Base-by-base conservation (phyloP, 176 grass and related monocot genomes). In the Aegilops bicornis region DNA sequence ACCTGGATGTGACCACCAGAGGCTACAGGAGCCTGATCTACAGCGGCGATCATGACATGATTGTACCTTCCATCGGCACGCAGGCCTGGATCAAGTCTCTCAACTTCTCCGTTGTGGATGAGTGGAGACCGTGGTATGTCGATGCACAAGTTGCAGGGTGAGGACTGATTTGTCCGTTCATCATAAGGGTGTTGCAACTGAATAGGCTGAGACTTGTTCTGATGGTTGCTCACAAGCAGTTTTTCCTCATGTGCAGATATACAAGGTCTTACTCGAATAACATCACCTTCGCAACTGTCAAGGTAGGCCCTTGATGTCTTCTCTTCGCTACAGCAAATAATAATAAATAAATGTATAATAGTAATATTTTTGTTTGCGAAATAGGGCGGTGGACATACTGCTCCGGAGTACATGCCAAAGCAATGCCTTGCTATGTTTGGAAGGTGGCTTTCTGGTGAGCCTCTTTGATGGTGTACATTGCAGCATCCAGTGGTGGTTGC, bases 41-140 rank as follows among this genome's bases (percentile, higher is more conserved):
- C 86, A 94, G 88, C 42, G 95, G 95, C 43, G 95, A 97, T 69
- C 92, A 94, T 68, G 95, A 94, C 80, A 25, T 92, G 29, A 1
- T 14, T 11, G 1, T 92, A 39, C 79, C 90, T 79, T 90, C 71
- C 50, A 43, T 92, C 45, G 88, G 95, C 30, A 94, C 88, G 5
- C 79, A 90, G 83, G 72, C 52, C 8, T 94, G 90, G 95, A 97
- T 97, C 30, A 83, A 42, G 35, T 94, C 82, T 64, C 87, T 93
- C 4, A 86, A 88, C 65, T 88, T 89, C 32, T 88, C 85, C 31
- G 43, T 84, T 58, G 63, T 91, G 12, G 89, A 90, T 20, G 70
- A 89, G 6, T 93, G 91, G 91, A 81, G 89, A 69, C 89, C 89
- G 47, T 96, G 94, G 94, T 69, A 40, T 64, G 87, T 86, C 5